These are phyloP conservation scores for Geotrichum europaeum DNA, from an alignment of 1,139 yeast genomes.

Conservation along the genomic window DNA sequence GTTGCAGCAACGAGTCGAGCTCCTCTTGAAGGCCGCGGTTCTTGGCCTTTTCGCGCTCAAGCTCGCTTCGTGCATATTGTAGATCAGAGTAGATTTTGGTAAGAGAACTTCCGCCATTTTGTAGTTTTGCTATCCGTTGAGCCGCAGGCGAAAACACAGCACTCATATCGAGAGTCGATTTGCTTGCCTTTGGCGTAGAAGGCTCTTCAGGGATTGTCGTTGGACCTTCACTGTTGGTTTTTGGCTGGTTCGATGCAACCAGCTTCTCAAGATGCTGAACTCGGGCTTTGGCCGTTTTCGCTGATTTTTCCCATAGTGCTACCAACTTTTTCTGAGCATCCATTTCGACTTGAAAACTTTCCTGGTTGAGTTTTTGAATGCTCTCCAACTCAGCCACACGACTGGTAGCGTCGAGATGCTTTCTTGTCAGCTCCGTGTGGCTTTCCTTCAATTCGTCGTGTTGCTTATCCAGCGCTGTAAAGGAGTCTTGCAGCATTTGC, in stretches of 20 bases:
- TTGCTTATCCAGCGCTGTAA: constrained; percentile 33
- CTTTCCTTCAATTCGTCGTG: constrained; percentile 36
- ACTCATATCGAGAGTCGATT: constrained; percentile 17
- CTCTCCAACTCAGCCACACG: background rate
- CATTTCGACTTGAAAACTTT: constrained; percentile 57
- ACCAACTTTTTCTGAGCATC: constrained; percentile 57
- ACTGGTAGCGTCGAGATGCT: background rate
- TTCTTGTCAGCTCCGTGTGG: background rate
- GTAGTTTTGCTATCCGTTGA: constrained; percentile 42
- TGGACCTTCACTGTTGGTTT: constrained; percentile 11
- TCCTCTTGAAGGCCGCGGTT: constrained; percentile 67
- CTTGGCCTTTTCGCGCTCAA: constrained; percentile 63
- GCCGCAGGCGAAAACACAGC: constrained; percentile 41
- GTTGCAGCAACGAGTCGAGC: constrained; percentile 60
- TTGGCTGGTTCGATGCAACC: constrained; percentile 35
- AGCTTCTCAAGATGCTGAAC: constrained; percentile 42
- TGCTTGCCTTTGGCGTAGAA: constrained; percentile 13
- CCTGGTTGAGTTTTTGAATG: constrained; percentile 20
- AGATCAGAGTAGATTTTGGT: constrained; percentile 67
- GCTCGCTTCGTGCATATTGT: constrained; percentile 53
- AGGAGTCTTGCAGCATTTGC: constrained; percentile 34
- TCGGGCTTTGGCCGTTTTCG: constrained; percentile 28
- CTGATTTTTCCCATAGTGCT: constrained; percentile 51
- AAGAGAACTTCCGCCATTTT: constrained; percentile 54
- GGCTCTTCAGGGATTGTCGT: constrained; percentile 16